Evolutionary conservation across 176 grass and related monocot genomes (phyloP).

Genomic region (Miscanthus lutarioriparius): DNA sequence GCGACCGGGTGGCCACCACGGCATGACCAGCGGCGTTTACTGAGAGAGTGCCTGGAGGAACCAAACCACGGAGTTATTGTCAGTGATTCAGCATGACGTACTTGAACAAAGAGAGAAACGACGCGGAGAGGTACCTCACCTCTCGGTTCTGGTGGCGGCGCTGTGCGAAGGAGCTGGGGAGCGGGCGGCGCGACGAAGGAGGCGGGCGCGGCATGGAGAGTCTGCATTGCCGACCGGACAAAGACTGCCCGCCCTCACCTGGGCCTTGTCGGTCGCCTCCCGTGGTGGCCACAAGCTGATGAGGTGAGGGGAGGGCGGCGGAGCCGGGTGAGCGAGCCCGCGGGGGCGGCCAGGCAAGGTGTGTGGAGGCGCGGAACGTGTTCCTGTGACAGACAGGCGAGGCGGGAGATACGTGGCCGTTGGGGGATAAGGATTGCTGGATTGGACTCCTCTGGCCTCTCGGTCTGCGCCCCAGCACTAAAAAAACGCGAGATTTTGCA

Average conservation of each 20-base stretch:
- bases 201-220: slow-evolving; percentile 27
- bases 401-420: too few relatives aligned
- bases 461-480: too few relatives aligned
- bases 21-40: slow-evolving; percentile 23
- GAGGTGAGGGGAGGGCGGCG: not conserved
- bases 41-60: slow-evolving; percentile 15
- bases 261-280: not conserved
- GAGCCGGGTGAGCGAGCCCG: too few relatives aligned
- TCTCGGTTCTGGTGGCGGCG: slow-evolving; percentile 1
- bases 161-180: not conserved
- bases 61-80: not conserved
- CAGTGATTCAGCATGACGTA: not conserved
- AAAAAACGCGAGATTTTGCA: too few relatives aligned
- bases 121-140: slow-evolving; percentile 13
- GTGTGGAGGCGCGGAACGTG: too few relatives aligned
- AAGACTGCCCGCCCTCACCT: not conserved
- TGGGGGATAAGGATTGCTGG: too few relatives aligned
- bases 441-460: too few relatives aligned
- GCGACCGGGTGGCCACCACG: not conserved
- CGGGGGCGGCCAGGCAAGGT: too few relatives aligned
- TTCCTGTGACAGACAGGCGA: too few relatives aligned
- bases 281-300: not conserved
- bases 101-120: not conserved
- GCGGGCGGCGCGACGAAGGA: slow-evolving; percentile 36
- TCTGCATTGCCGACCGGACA: slow-evolving; percentile 21